Evolutionary conservation across 1,139 yeast species (phyloP), one percentile per base, ranked within the genome.

Genomic region (Kurtzmaniella quercitrusa): DNA sequence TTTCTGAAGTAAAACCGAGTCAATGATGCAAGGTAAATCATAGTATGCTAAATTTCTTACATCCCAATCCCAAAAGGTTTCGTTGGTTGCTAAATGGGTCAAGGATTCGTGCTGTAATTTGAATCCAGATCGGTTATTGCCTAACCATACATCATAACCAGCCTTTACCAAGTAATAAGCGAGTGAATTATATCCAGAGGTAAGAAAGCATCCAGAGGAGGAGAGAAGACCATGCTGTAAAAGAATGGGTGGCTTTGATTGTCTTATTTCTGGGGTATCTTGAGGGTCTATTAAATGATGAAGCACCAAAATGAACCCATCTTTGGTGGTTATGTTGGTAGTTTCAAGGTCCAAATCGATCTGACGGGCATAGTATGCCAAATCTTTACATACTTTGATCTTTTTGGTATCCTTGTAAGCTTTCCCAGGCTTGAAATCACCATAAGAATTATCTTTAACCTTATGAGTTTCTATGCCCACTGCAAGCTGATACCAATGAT

Each of bases 71-170:
- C 94, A 85, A 47, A 64, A 72, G 44, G 58, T 66, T 65, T 79
- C 63, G 66, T 65, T 46, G 71, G 78, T 65, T 80, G 79, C 52
- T 55, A 68, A 47, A 65, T 68, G 46, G 63, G 68, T 47, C 50
- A 54, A 51, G n/a, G 46, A 54, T 1, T 64, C 56, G 60, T 87
- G 94, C 43, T 73, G 68, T 0, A 95, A 88, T 36, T 75, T 70
- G 59, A 90, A 88, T 29, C 96, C 94, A 49, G 95, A 82, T 47
- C 98, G 68, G 59, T 91, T 91, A 58, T 91, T 90, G 1, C 97
- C 98, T 44, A 93, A 63, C 97, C 98, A 93, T 1, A 93, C 93
- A 54, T 93, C 98, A 58, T 75, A 89, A 0, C 96, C 96, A 27
- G 68, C 61, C 19, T 74, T 68, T 37, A 72, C 63, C 25, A 91